Conservation (phyloP, 2,329 filamentous ascomycete species). For the Lanzia echinophila region DNA sequence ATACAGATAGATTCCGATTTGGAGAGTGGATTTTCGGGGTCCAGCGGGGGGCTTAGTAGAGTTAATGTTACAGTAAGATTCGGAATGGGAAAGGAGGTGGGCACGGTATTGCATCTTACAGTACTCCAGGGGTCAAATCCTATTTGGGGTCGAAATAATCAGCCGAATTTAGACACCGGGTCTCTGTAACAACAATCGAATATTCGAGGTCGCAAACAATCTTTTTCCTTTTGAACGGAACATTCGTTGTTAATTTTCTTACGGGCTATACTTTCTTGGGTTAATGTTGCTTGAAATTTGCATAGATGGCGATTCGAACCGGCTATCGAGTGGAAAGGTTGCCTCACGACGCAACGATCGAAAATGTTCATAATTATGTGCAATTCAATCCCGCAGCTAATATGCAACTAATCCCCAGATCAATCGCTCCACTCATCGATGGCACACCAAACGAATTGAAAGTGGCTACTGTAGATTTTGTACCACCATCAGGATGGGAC, state of each 20-base stretch:
- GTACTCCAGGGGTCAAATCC: background rate
- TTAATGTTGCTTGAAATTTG: background rate
- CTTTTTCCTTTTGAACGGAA: background rate
- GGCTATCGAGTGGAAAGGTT: slow-evolving; percentile 8
- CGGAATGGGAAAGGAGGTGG: background rate
- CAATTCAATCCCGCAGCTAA: background rate
- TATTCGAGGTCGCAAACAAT: background rate
- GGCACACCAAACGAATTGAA: background rate
- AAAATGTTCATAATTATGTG: slow-evolving; percentile 3
- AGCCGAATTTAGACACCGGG: background rate
- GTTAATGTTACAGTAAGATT: background rate
- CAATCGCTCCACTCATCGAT: slow-evolving; percentile 4
- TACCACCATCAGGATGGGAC: slow-evolving; percentile 4
- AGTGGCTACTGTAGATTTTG: slow-evolving; percentile 8
- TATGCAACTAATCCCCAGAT: slow-evolving; percentile 3
- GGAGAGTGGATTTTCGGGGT: no score
- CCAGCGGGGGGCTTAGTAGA: no score
- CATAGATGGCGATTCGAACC: slow-evolving; percentile 2
- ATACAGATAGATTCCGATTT: no score
- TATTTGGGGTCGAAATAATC: background rate
- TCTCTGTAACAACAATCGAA: background rate
- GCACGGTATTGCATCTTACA: background rate
- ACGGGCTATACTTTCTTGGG: background rate
- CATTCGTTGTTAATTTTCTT: background rate
- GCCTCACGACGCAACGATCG: slow-evolving; percentile 1